A percentile compares a stretch with the other conserved stretches of the same genome.
Evolutionary conservation across 371 early-diverging fungal species (phyloP).

Genomic region (Parasitella parasitica): DNA sequence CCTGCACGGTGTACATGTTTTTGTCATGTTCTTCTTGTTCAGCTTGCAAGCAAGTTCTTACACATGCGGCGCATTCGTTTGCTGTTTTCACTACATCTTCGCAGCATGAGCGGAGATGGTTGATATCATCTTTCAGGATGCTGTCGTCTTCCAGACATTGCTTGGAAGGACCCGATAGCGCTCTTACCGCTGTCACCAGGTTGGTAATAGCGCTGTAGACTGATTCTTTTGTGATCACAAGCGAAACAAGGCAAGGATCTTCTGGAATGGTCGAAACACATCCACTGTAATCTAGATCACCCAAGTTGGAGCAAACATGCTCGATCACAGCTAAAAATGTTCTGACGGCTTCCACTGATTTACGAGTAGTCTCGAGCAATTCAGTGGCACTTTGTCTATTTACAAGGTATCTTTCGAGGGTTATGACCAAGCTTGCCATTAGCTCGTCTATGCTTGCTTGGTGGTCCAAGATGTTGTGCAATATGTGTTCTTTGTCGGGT

Average conservation of each 20-base stretch:
- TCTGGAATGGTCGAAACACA: constrained; percentile 35
- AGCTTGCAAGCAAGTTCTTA: constrained; percentile 24
- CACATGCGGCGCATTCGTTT: constrained; percentile 34
- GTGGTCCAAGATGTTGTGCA: constrained; percentile 34
- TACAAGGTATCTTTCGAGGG: constrained; percentile 29
- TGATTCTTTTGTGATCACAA: constrained; percentile 47
- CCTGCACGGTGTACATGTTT: constrained; percentile 19
- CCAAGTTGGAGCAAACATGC: constrained; percentile 41
- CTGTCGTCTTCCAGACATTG: neutral
- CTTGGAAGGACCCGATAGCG: constrained; percentile 30
- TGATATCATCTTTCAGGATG: constrained; percentile 17
- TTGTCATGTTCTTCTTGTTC: constrained; percentile 7
- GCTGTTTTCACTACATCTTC: constrained; percentile 36
- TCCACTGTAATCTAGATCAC: constrained; percentile 33
- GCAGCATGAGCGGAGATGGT: constrained; percentile 32
- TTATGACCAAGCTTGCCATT: constrained; percentile 15
- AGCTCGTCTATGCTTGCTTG: constrained; percentile 31
- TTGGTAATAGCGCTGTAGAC: constrained; percentile 51
- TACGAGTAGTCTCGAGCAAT: constrained; percentile 44
- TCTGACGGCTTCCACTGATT: constrained; percentile 43
- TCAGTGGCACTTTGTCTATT: constrained; percentile 31
- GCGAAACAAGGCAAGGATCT: constrained; percentile 40
- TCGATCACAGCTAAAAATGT: constrained; percentile 42
- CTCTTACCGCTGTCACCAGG: constrained; percentile 46
- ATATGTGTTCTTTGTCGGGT: constrained; percentile 27